Base-by-base conservation (phyloP, 805 yeast genomes). In the Starmerella floricola region DNA sequence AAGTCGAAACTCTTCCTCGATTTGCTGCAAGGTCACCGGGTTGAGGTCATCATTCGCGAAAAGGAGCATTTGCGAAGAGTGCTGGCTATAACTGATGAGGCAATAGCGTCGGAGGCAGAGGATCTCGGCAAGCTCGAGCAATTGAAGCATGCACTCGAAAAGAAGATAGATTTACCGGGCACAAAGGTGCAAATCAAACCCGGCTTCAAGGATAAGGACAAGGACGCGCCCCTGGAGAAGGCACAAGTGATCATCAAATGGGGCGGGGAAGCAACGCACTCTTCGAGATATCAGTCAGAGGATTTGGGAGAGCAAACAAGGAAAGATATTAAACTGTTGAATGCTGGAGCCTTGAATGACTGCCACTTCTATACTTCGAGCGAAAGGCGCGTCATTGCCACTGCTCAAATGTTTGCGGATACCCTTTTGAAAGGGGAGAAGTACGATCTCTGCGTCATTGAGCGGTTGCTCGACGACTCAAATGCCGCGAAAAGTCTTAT, bases 191-290 rank as follows among this genome's bases (percentile, higher is more conserved):
- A 91, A 64, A 65, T 91, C 54, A 91, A 91, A 60, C 99, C 99
- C 0, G 78, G 55, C 2, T 52, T 54, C 46, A 51, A 51, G 45
- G 53, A 51, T 41, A 51, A 53, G 49, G 55, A 51, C 71, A 72
- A 53, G 64, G 67, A 12, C 13, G 59, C 53, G 11, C 76, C 78
- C 27, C 91, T 91, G 17, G 96, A 88, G 51, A 91, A 91, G 59
- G 96, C 88, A 19, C 98, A 91, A 62, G 78, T 91, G 49, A 93
- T 91, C 48, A 68, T 91, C 54, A 91, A 91, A 60, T 91, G 98
- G 98, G 98, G 98, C 54, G 99, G 99, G 49, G 99, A 91, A 62
- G 96, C 98, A 5, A 91, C 99, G 1, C 99, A 91, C 61, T 86
- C 96, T 10, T 96, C 97, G 2, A 74, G 79, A 49, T 82, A 85